Conservation (phyloP, 495 filamentous ascomycete genomes). For the Trichoderma virens region DNA sequence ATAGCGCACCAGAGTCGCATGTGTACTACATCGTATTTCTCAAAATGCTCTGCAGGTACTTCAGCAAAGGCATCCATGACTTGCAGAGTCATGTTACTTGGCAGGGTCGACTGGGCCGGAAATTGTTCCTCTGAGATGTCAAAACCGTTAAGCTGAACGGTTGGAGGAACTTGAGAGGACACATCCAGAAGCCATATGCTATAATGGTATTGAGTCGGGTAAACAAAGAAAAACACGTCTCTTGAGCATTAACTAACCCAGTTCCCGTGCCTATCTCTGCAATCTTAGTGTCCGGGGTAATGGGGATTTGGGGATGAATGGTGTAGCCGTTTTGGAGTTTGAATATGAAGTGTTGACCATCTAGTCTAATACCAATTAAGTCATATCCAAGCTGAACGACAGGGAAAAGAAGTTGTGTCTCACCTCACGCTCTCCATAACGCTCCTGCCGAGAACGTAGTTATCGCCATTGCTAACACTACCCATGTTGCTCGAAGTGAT, state of each 20-base stretch:
- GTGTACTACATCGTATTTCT: background rate
- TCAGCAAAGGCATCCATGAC: background rate
- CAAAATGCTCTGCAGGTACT: background rate
- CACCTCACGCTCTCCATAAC: too few species aligned
- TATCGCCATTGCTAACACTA: too few species aligned
- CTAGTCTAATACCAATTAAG: background rate
- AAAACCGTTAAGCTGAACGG: background rate
- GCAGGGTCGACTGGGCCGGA: background rate
- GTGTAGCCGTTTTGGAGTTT: background rate
- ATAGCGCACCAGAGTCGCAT: background rate
- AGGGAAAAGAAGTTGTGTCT: too few species aligned
- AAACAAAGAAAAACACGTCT: too few species aligned
- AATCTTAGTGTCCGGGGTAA: background rate
- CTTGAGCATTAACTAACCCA: background rate
- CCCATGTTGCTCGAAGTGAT: too few species aligned
- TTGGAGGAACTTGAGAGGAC: background rate
- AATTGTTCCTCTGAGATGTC: background rate
- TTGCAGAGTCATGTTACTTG: background rate
- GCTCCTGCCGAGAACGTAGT: too few species aligned
- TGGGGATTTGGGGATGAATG: background rate
- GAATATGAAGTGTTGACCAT: background rate
- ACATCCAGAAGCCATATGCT: conserved; percentile 1
- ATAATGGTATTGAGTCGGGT: background rate
- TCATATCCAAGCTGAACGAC: background rate
- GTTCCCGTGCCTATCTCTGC: background rate